These are phyloP conservation scores for Diaporthe citri DNA, from an alignment of 2,329 filamentous ascomycete genomes.

Conservation along the genomic window DNA sequence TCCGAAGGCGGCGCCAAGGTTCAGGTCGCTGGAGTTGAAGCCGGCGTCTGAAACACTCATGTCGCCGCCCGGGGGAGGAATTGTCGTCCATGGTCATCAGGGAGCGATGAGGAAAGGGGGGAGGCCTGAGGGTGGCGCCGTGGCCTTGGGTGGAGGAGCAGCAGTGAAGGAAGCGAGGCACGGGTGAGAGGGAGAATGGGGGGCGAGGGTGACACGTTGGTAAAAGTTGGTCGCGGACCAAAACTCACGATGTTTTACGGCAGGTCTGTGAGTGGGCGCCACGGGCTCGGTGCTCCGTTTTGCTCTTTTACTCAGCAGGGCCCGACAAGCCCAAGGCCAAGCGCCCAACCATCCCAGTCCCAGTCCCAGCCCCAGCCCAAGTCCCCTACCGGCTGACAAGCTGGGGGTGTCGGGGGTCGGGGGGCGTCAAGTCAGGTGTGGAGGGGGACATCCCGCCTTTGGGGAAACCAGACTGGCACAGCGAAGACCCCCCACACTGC, in stretches of 20 bases:
- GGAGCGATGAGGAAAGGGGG: background rate
- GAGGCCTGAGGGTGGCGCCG: conserved; percentile 3
- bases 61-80: conserved; percentile 34
- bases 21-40: conserved; percentile 34
- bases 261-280: conserved; percentile 36
- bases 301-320: conserved; percentile 37
- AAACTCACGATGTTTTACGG: conserved; percentile 42
- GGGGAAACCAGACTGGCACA: conserved; percentile 2
- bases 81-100: conserved; percentile 38
- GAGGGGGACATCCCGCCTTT: conserved; percentile 10
- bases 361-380: background rate
- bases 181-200: conserved; percentile 20
- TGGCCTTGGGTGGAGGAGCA: conserved; percentile 4
- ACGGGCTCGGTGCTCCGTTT: conserved; percentile 31
- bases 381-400: conserved; percentile 17
- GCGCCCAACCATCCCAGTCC: conserved; percentile 27
- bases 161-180: conserved; percentile 2
- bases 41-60: conserved; percentile 37
- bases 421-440: conserved; percentile 24
- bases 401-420: conserved; percentile 10
- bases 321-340: conserved; percentile 17
- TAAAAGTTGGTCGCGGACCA: conserved; percentile 39
- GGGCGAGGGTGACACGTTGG: conserved; percentile 34
- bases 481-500: conserved; percentile 12
- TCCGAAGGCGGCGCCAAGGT: conserved; percentile 40